Percentiles rank a stretch among this genome's conserved stretches.
Conservation (phyloP, 164 flowering plant genomes). For the Stephania yunnanensis region DNA sequence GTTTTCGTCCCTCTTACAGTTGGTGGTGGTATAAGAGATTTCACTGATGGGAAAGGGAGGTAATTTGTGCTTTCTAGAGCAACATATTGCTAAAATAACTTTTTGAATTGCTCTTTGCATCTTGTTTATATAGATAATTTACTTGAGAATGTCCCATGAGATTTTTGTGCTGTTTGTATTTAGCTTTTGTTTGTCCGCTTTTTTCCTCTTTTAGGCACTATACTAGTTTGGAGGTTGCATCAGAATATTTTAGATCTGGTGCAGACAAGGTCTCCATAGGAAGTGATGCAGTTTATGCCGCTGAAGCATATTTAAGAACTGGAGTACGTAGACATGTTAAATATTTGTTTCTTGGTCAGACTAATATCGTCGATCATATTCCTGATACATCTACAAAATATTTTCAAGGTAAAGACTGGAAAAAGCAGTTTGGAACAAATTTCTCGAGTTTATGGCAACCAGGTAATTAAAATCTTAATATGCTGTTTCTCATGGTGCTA, state of each 20-base stretch:
- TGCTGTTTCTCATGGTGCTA: neutral
- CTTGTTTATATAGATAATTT: neutral
- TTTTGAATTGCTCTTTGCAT: neutral
- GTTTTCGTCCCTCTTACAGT: conserved; percentile 97
- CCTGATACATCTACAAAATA: conserved; percentile 12
- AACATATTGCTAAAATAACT: neutral
- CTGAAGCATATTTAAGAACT: conserved; percentile 74
- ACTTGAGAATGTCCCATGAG: neutral
- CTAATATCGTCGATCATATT: neutral
- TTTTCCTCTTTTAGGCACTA: conserved; percentile 49
- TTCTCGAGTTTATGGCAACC: conserved; percentile 90
- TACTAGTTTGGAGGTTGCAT: conserved; percentile 92
- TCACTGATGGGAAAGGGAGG: conserved; percentile 97
- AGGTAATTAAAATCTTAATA: conserved; percentile 38
- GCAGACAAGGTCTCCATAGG: conserved; percentile 98
- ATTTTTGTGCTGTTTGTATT: neutral
- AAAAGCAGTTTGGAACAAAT: conserved; percentile 91
- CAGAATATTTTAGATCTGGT: conserved; percentile 97
- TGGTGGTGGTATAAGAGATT: conserved; percentile 97
- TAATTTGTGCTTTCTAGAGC: conserved; percentile 16
- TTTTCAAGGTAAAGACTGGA: conserved; percentile 72
- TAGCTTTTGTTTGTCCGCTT: neutral
- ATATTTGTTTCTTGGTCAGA: neutral
- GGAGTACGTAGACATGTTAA: conserved; percentile 44
- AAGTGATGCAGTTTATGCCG: conserved; percentile 96